phyloP scores from a whole-genome alignment of 345 rosid species.

The Dovyalis caffra region DNA sequence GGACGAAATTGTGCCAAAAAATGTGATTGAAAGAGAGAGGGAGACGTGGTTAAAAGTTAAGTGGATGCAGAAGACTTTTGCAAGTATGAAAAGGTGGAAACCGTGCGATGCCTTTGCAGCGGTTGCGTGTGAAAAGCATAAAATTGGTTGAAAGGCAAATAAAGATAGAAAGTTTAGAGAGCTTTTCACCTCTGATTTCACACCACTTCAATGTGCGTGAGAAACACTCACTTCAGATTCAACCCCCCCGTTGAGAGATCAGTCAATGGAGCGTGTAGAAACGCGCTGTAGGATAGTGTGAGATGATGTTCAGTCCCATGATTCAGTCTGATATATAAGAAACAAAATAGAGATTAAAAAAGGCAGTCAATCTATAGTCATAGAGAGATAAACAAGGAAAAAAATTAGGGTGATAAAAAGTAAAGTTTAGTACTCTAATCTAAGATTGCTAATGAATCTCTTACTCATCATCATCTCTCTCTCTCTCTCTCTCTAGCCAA shows the following conservation, averaged over 20 bases:
- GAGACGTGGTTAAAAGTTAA: not conserved
- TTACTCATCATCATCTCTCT: no score
- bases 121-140: constrained; percentile 49
- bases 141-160: constrained; percentile 31
- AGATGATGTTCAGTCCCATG: not conserved
- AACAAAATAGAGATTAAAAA: not conserved
- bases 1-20: not conserved
- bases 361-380: constrained; percentile 23
- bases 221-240: not conserved
- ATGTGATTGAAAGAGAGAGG: not conserved
- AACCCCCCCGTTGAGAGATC: rapidly evolving
- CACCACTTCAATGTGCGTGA: not conserved
- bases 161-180: not conserved
- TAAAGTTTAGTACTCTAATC: not conserved
- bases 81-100: constrained; percentile 20
- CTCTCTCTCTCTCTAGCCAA: no score
- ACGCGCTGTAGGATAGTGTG: not conserved
- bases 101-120: constrained; percentile 41
- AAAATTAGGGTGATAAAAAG: not conserved
- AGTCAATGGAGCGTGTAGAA: not conserved
- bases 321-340: not conserved
- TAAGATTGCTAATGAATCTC: not conserved
- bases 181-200: not conserved
- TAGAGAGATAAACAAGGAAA: constrained; percentile 13
- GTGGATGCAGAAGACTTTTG: not conserved